A percentile compares a stretch with the other conserved stretches of the same genome.
phyloP scores from a whole-genome alignment of 176 grass and related monocot genomes.

The Zoysia japonica region DNA sequence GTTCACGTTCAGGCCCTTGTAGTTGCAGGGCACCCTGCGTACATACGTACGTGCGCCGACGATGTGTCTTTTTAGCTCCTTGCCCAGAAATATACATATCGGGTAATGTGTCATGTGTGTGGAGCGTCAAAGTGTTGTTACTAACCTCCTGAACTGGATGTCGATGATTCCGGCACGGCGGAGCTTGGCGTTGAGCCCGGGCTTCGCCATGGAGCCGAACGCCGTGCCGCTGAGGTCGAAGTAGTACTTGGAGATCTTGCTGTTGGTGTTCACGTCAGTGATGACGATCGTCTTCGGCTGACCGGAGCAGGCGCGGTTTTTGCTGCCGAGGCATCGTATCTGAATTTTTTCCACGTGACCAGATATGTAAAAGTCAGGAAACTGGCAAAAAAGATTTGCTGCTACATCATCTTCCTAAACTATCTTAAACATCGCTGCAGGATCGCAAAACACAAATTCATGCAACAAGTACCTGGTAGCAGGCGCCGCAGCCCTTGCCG shows the following conservation, averaged over 20 bases:
- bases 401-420: too few relatives aligned
- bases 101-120: too few relatives aligned
- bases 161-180: slow-evolving; percentile 50
- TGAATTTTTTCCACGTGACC: neutral
- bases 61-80: neutral
- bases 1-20: slow-evolving; percentile 25
- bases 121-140: neutral
- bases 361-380: too few relatives aligned
- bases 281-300: slow-evolving; percentile 42
- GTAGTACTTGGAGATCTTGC: slow-evolving; percentile 28
- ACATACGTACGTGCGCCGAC: neutral
- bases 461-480: slow-evolving; percentile 44
- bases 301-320: slow-evolving; percentile 49
- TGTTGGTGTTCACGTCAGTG: slow-evolving; percentile 65
- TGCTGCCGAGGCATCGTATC: slow-evolving; percentile 41
- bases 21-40: slow-evolving; percentile 43
- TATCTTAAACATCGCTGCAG: too few relatives aligned
- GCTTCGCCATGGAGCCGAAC: slow-evolving; percentile 55
- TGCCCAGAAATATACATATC: too few relatives aligned
- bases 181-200: slow-evolving; percentile 42
- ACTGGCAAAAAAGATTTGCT: too few relatives aligned
- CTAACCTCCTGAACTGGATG: slow-evolving; percentile 51
- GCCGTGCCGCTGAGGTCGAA: slow-evolving; percentile 67
- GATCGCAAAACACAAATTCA: neutral
- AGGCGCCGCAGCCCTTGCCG: slow-evolving; percentile 61